phyloP scores from a whole-genome alignment of 2,329 filamentous ascomycete species.

The Pyrenophora graminea region DNA sequence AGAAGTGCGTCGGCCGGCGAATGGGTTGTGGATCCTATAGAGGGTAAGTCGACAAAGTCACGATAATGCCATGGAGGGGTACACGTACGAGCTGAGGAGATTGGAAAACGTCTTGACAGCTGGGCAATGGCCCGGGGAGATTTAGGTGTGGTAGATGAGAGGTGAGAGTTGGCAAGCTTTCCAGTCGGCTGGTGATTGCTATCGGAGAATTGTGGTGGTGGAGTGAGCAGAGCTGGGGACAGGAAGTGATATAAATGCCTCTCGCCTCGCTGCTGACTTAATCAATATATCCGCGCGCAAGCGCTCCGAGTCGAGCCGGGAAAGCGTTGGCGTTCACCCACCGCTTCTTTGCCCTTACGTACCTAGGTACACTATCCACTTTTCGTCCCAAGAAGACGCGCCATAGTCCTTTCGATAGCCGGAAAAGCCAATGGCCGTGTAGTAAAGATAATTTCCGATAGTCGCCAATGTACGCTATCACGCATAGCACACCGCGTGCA shows the following conservation, averaged over 20 bases:
- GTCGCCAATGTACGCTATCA: conserved; percentile 28
- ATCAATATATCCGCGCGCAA: conserved; percentile 25
- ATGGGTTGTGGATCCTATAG: conserved; percentile 85
- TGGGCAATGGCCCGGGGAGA: conserved; percentile 50
- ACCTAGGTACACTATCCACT: conserved; percentile 23
- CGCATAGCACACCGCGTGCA: conserved; percentile 25
- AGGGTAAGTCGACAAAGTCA: conserved; percentile 24
- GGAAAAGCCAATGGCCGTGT: conserved; percentile 30
- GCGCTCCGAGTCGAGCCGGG: conserved; percentile 32
- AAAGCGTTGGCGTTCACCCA: conserved; percentile 26
- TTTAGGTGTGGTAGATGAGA: conserved; percentile 18
- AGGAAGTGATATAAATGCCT: conserved; percentile 24
- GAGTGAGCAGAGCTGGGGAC: conserved; percentile 7
- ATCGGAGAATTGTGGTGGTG: conserved; percentile 15
- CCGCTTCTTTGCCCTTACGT: conserved; percentile 34
- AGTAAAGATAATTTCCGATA: conserved; percentile 11
- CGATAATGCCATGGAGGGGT: conserved; percentile 18
- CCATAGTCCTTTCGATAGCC: conserved; percentile 7
- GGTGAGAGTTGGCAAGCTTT: conserved; percentile 11
- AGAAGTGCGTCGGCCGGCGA: conserved; percentile 93
- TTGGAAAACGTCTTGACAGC: conserved; percentile 98
- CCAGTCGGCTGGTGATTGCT: conserved; percentile 12
- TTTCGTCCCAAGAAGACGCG: conserved; percentile 27
- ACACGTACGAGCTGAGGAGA: conserved; percentile 88
- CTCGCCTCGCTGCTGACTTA: conserved; percentile 23